Evolutionary conservation across 1,139 yeast species (phyloP), one percentile per base, ranked within the genome.

Genomic region (Pneumocystis murina): DNA sequence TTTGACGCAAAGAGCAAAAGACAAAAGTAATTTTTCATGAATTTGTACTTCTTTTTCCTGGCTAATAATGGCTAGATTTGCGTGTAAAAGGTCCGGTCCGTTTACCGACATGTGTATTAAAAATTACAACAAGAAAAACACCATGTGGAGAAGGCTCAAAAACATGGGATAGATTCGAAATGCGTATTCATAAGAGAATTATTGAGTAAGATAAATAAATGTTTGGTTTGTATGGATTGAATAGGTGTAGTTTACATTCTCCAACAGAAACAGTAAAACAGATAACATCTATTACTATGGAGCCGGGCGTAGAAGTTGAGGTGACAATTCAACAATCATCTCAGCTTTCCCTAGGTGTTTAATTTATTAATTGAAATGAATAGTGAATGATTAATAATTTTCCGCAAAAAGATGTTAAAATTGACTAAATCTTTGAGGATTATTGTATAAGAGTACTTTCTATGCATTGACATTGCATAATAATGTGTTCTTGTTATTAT

Each of bases 71-170:
- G 63, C 17, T 3, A 48, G 55, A 12, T 48, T 63, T 69, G 62
- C 63, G 64, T 7, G 71, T 83, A 79, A 87, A 89, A 84, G 99
- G 99, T 76, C 98, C 98, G 74, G 96, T 94, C 77, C 89, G 98
- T 87, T 82, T 94, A 83, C 99, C 99, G 83, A 94, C 98, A 82
- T 94, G 91, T 87, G 95, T 87, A 74, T 87, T 94, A 78, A 90
- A 87, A 82, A 85, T 94, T 83, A 85, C 96, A 83, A 92, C 99
- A 87, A 91, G 99, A 88, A 94, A 94, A 90, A 67, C 98, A 78
- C 99, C 99, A 77, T 94, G 94, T 81, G 99, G 99, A 91, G 97
- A 94, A 84, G 99, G 99, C 91, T 92, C 98, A 75, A 92, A 94
- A 91, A 94, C 99, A 76, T 94, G 97, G 97, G 99, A 94, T 80